Percentiles rank a stretch among this genome's conserved stretches.
These are phyloP conservation scores for Cladosporium halotolerans DNA, from an alignment of 2,329 filamentous ascomycete genomes.

Conservation along the genomic window DNA sequence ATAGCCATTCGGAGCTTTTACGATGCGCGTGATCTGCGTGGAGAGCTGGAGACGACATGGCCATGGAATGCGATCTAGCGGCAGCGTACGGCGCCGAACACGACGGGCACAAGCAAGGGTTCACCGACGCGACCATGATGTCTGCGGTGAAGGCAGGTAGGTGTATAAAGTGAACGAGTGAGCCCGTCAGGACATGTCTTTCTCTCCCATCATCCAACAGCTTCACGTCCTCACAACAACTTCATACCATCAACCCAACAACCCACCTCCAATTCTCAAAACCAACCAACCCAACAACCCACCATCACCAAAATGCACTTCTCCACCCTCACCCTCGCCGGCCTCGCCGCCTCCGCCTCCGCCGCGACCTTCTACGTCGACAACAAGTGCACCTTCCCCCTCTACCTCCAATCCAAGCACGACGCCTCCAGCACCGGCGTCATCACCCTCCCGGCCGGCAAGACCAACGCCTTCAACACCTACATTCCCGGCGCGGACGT, in stretches of 20 bases:
- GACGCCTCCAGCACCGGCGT: slow-evolving; percentile 4
- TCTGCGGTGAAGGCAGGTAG: not conserved
- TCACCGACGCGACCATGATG: not conserved
- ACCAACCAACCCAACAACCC: not conserved
- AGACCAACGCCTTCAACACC: slow-evolving; percentile 7
- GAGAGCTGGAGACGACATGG: not conserved
- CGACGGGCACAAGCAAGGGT: slow-evolving; percentile 7
- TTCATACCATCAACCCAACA: not conserved
- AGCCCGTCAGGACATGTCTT: not conserved
- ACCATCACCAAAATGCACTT: slow-evolving; percentile 1
- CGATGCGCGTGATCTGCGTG: not conserved
- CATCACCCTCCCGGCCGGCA: slow-evolving; percentile 4
- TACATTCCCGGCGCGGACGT: slow-evolving; percentile 8
- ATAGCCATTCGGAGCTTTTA: not conserved
- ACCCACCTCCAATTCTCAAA: not conserved
- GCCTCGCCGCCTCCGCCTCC: slow-evolving; percentile 8
- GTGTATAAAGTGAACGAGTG: not conserved
- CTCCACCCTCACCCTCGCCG: slow-evolving; percentile 7
- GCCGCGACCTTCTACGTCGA: slow-evolving; percentile 7
- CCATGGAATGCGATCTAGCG: not conserved
- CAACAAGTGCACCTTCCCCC: slow-evolving; percentile 11
- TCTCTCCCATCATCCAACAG: slow-evolving; percentile 5
- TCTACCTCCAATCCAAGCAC: slow-evolving; percentile 9
- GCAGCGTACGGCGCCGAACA: not conserved
- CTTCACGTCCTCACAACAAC: slow-evolving; percentile 3